phyloP scores from a whole-genome alignment of 495 filamentous ascomycete genomes.

The Recurvomyces mirabilis region DNA sequence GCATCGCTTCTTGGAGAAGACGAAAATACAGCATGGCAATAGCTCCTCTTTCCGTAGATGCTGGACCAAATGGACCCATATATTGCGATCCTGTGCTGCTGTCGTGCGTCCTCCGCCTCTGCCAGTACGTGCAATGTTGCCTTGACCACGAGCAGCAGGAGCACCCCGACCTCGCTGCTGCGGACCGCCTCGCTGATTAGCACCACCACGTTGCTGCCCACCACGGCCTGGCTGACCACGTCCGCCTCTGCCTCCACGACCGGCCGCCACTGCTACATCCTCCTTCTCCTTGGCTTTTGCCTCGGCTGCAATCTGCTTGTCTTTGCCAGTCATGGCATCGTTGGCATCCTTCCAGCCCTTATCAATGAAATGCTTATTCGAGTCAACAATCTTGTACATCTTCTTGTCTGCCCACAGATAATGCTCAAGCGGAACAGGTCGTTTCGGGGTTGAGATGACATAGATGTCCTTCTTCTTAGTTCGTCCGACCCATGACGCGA shows the following conservation, averaged over 20 bases:
- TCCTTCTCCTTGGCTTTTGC: slow-evolving; percentile 37
- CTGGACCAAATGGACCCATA: slow-evolving; percentile 95
- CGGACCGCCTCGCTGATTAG: slow-evolving; percentile 37
- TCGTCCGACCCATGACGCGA: slow-evolving; percentile 94
- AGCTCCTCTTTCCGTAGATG: slow-evolving; percentile 77
- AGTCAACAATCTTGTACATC: slow-evolving; percentile 88
- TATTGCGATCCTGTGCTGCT: slow-evolving; percentile 82
- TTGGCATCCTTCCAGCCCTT: slow-evolving; percentile 93
- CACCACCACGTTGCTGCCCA: slow-evolving; percentile 41
- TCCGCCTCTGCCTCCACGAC: slow-evolving; percentile 19
- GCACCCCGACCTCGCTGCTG: slow-evolving; percentile 47
- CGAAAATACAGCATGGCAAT: slow-evolving; percentile 88
- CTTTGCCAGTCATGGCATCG: slow-evolving; percentile 65
- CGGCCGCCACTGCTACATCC: slow-evolving; percentile 22
- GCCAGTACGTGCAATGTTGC: slow-evolving; percentile 80
- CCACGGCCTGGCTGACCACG: slow-evolving; percentile 26
- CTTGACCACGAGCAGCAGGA: slow-evolving; percentile 49
- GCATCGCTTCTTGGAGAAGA: slow-evolving; percentile 95
- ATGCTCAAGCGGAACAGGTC: slow-evolving; percentile 89
- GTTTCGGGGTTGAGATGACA: slow-evolving; percentile 92
- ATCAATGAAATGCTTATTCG: slow-evolving; percentile 80
- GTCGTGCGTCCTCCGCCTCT: slow-evolving; percentile 73
- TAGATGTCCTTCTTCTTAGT: slow-evolving; percentile 99
- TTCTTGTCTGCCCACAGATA: slow-evolving; percentile 88
- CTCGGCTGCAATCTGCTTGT: slow-evolving; percentile 51